Percentiles rank a stretch among this genome's conserved stretches.
phyloP scores from a whole-genome alignment of 306 rosid genomes.

The Ormosia semicastrata region DNA sequence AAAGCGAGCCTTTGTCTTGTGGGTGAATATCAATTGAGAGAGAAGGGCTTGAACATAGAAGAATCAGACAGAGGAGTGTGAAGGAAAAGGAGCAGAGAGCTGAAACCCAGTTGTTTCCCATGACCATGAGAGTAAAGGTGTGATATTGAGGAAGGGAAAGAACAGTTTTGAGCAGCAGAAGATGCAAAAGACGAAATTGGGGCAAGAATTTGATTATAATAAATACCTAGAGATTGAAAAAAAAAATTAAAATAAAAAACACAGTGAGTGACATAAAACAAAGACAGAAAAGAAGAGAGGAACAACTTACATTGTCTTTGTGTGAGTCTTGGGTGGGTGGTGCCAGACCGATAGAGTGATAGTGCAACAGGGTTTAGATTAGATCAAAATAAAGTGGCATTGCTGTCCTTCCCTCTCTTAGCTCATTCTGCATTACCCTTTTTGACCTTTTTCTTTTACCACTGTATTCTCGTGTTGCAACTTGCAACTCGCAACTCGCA shows the following conservation, averaged over 20 bases:
- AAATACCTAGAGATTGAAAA: background rate
- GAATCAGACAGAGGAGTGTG: conserved; percentile 39
- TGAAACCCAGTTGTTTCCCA: conserved; percentile 44
- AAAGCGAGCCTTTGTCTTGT: conserved; percentile 65
- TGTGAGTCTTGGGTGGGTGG: background rate
- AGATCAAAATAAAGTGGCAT: no score
- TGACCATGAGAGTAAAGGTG: conserved; percentile 28
- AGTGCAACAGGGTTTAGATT: no score
- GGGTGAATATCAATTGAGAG: conserved; percentile 58
- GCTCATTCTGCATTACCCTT: background rate
- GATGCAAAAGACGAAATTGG: conserved; percentile 25
- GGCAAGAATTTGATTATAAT: background rate
- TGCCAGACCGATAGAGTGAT: background rate
- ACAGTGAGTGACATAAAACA: background rate
- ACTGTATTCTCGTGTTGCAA: background rate
- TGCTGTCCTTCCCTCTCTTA: background rate
- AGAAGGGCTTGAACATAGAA: conserved; percentile 38
- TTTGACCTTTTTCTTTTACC: background rate
- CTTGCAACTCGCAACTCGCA: background rate
- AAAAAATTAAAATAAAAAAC: background rate
- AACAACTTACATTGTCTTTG: background rate
- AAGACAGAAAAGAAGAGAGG: background rate
- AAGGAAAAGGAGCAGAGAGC: conserved; percentile 12
- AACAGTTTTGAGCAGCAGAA: conserved; percentile 24
- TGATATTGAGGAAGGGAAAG: conserved; percentile 11